Percentiles rank a stretch among this genome's conserved stretches.
Evolutionary conservation across 805 yeast species (phyloP).

Genomic region (Ogataea methylovora): DNA sequence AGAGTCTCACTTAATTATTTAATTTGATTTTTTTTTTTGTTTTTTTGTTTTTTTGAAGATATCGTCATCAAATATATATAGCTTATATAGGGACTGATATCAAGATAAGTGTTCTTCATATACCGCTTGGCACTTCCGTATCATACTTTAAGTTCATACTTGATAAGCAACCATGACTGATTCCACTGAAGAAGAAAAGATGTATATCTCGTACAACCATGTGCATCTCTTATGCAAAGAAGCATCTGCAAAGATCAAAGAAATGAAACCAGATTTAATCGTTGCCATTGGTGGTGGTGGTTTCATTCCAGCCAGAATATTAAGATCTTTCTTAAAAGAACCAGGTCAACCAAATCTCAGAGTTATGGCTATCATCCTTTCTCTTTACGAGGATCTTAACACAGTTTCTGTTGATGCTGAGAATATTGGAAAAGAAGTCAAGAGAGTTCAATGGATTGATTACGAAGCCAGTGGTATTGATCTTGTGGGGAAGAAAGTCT

Average conservation of each 20-base stretch:
- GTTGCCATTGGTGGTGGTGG: conserved; percentile 91
- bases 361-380: conserved; percentile 90
- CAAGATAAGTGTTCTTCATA: no score
- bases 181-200: conserved; percentile 29
- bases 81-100: no score
- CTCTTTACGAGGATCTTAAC: conserved; percentile 79
- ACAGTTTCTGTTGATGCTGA: conserved; percentile 52
- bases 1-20: no score
- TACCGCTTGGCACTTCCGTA: no score
- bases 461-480: conserved; percentile 55
- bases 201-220: conserved; percentile 75
- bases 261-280: conserved; percentile 79
- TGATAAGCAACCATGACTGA: conserved; percentile 21
- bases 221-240: conserved; percentile 51
- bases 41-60: no score
- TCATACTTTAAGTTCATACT: no score
- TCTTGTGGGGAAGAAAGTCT: conserved; percentile 54
- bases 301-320: conserved; percentile 93
- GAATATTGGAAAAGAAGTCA: conserved; percentile 56
- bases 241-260: conserved; percentile 52
- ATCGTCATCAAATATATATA: no score
- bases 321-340: conserved; percentile 85
- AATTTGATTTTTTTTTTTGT: no score
- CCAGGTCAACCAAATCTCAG: conserved; percentile 85
- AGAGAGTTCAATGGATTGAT: conserved; percentile 81